Evolutionary conservation across 192 early-diverging fungal species (phyloP).

Genomic region (Backusella morwellensis): DNA sequence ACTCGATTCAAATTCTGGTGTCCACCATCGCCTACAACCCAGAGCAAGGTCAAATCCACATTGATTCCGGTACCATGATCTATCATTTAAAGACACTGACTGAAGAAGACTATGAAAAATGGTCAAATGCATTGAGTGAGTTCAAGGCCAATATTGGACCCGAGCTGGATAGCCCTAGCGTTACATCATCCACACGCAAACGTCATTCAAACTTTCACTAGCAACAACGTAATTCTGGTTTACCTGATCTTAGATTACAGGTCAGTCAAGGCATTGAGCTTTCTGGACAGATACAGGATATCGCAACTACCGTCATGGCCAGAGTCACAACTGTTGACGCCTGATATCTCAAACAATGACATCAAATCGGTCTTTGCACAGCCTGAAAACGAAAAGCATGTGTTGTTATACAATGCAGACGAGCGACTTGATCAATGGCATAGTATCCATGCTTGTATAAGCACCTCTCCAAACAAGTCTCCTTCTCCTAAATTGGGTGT

Average conservation of each 20-base stretch:
- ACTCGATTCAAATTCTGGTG: constrained; percentile 57
- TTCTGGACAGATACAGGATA: neutral
- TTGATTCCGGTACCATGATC: constrained; percentile 83
- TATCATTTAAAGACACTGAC: constrained; percentile 82
- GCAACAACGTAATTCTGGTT: neutral
- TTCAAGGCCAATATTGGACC: neutral
- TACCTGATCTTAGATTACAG: neutral
- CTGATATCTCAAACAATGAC: neutral
- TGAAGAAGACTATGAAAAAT: constrained; percentile 66
- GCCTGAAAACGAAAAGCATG: neutral
- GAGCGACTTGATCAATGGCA: constrained; percentile 6
- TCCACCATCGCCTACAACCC: constrained; percentile 62
- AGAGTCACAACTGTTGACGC: neutral
- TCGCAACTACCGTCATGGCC: neutral
- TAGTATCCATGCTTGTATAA: neutral
- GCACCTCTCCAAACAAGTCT: neutral
- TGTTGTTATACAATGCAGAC: neutral
- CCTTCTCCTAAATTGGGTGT: neutral
- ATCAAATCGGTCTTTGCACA: neutral
- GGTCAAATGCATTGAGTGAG: constrained; percentile 44
- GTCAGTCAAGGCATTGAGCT: neutral
- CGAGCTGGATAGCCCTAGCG: neutral
- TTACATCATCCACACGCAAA: neutral
- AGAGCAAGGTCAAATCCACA: constrained; percentile 69
- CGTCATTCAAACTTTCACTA: neutral